These are phyloP conservation scores for Penicillium waksmanii DNA, from an alignment of 495 filamentous ascomycete species.

Conservation along the genomic window DNA sequence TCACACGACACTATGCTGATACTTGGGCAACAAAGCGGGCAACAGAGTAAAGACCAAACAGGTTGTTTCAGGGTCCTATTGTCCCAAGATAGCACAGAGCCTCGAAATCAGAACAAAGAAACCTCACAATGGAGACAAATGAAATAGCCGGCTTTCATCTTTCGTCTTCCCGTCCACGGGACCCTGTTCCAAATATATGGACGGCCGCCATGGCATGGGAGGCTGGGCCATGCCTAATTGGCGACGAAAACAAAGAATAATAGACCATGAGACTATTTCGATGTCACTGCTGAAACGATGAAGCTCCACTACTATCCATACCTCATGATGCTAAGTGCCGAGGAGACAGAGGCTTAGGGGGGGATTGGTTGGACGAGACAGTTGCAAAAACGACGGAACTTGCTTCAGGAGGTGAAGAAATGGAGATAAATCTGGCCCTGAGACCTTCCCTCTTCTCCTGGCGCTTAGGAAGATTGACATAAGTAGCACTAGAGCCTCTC, in stretches of 20 bases:
- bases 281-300: slow-evolving; percentile 20
- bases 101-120: slow-evolving; percentile 6
- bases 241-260: slow-evolving; percentile 14
- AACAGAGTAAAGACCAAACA: slow-evolving; percentile 16
- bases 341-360: slow-evolving; percentile 4
- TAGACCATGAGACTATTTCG: not conserved
- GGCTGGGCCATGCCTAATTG: slow-evolving; percentile 18
- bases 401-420: slow-evolving; percentile 11
- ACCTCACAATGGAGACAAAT: slow-evolving; percentile 12
- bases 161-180: slow-evolving; percentile 1
- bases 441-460: slow-evolving; percentile 26
- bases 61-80: slow-evolving; percentile 9
- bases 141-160: not conserved
- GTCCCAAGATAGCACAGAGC: slow-evolving; percentile 6
- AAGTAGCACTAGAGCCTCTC: not conserved
- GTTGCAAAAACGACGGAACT: slow-evolving; percentile 15
- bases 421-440: slow-evolving; percentile 22
- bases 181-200: slow-evolving; percentile 26
- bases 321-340: slow-evolving; percentile 4
- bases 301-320: slow-evolving; percentile 12
- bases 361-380: slow-evolving; percentile 25
- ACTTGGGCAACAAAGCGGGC: slow-evolving; percentile 7
- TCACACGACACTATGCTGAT: slow-evolving; percentile 18
- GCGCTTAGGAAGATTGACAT: slow-evolving; percentile 21
- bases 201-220: not conserved